Base-by-base conservation (phyloP, 2,329 filamentous ascomycete genomes). In the Fusarium oligoseptatum region DNA sequence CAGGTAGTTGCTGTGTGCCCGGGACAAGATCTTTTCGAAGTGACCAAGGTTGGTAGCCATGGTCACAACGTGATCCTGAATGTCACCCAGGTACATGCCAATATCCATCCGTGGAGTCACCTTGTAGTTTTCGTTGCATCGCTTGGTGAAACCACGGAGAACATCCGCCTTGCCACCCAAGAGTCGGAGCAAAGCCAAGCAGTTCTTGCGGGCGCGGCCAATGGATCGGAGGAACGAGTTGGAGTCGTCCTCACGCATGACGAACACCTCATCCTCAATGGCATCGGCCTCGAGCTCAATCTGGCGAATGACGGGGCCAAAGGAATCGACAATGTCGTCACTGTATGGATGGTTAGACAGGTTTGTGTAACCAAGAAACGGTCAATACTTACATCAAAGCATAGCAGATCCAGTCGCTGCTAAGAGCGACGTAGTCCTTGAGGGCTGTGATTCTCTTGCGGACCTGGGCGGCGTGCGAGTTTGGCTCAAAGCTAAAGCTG, bases 321-420 rank as follows among this genome's bases (percentile, higher is more conserved):
- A 99, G 24, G 92, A 94, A 85, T 99, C 97, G 70, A 98, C 97
- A 80, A 99, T 99, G 81, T 99, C 95, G 83, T 99, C 97, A 81
- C 93, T 94, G 67, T 39, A 56, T 6, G 12, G 2, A 27, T n/a
- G 24, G 37, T 52, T 60, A 27, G 73, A 84, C 41, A 71, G 83
- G 80, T n/a, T n/a, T 34, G 17, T 20, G 15, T 17, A 52, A 12
- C 55, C 24, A 27, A 24, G 29, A 10, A 12, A 32, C 15, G 22
- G 12, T 11, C 24, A 12, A 27, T 14, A 85, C 92, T 88, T 87
- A 95, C 92, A 99, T 98, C 80, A 99, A 89, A 50, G 97, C 97
- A 81, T 99, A 99, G 87, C 97, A 99, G 77, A 98, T 97, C 96
- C 97, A 99, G 84, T 99, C 97, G 77, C 95, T 95, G 81, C 95